Percentiles rank a stretch among this genome's conserved stretches.
phyloP scores from a whole-genome alignment of 1,284 basidiomycete species.

The Ustilago nuda region DNA sequence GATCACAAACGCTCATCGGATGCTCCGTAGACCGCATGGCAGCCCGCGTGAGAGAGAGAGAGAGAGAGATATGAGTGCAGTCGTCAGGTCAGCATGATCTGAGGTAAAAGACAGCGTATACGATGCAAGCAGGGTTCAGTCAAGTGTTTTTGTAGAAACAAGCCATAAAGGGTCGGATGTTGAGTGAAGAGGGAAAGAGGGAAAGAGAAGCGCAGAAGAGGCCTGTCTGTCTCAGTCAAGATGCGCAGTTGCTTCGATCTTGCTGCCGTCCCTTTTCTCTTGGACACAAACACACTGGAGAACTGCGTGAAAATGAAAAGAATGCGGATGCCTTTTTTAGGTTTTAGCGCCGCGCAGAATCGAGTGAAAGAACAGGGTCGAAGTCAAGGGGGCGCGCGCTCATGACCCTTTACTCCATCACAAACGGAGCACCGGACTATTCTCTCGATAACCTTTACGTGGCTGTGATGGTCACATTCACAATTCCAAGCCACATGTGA shows the following conservation, averaged over 20 bases:
- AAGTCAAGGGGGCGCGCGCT: not conserved
- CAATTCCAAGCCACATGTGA: not conserved
- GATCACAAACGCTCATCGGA: not conserved
- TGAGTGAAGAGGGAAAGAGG: not conserved
- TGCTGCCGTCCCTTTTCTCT: conserved; percentile 7
- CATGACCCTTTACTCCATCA: not conserved
- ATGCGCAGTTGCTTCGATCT: conserved; percentile 22
- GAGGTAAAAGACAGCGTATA: not conserved
- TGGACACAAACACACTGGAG: not conserved
- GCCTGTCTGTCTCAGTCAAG: not conserved
- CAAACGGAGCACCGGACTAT: not conserved
- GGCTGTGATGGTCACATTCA: conserved; percentile 2
- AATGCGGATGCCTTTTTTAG: conserved; percentile 4
- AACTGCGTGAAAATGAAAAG: conserved; percentile 10
- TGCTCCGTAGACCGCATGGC: not conserved
- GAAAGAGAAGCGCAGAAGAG: not conserved
- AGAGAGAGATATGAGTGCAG: not conserved
- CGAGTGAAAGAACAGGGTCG: not conserved
- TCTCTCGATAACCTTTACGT: not conserved
- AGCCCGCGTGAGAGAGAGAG: not conserved
- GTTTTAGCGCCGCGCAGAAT: conserved; percentile 2
- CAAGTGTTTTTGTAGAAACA: not conserved
- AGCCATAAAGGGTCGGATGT: conserved; percentile 6
- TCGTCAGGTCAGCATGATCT: not conserved
- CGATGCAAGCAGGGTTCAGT: not conserved